Conservation (phyloP, 345 rosid species). For the Pseudoturritis turrita region DNA sequence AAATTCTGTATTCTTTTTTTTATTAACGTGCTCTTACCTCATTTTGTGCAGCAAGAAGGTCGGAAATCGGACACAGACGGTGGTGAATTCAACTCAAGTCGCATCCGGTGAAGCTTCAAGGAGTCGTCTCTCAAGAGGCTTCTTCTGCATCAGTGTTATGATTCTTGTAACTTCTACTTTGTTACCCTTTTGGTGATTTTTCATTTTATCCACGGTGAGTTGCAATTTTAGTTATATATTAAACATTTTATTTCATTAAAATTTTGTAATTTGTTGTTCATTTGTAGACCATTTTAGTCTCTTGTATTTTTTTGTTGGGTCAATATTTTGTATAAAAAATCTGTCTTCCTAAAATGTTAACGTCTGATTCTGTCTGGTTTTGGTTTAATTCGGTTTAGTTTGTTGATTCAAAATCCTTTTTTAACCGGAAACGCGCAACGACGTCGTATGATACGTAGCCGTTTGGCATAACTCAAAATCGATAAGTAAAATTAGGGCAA, state of each 20-base stretch:
- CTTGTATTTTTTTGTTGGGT: neutral
- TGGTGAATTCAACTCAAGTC: slow-evolving; percentile 49
- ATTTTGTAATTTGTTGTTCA: slow-evolving; percentile 11
- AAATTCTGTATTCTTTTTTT: neutral
- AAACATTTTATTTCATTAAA: neutral
- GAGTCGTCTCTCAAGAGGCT: slow-evolving; percentile 19
- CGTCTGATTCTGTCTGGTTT: neutral
- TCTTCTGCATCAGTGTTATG: slow-evolving; percentile 21
- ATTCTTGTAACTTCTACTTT: slow-evolving; percentile 38
- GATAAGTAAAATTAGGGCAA: slow-evolving; percentile 14
- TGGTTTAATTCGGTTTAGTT: neutral
- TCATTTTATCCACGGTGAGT: slow-evolving; percentile 17
- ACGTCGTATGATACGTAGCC: neutral
- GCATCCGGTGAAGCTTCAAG: slow-evolving; percentile 16
- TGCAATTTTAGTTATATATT: slow-evolving; percentile 6
- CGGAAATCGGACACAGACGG: slow-evolving; percentile 56
- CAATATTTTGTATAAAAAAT: slow-evolving; percentile 2
- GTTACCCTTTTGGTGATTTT: slow-evolving; percentile 37
- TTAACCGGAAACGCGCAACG: neutral
- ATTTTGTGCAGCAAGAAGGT: slow-evolving; percentile 61
- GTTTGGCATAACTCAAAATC: too few species aligned
- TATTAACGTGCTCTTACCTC: neutral
- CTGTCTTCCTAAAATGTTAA: neutral
- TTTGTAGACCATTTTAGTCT: slow-evolving; percentile 1
- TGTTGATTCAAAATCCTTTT: neutral